Conservation (phyloP, 2,329 filamentous ascomycete genomes). For the Fusarium miscanthi region DNA sequence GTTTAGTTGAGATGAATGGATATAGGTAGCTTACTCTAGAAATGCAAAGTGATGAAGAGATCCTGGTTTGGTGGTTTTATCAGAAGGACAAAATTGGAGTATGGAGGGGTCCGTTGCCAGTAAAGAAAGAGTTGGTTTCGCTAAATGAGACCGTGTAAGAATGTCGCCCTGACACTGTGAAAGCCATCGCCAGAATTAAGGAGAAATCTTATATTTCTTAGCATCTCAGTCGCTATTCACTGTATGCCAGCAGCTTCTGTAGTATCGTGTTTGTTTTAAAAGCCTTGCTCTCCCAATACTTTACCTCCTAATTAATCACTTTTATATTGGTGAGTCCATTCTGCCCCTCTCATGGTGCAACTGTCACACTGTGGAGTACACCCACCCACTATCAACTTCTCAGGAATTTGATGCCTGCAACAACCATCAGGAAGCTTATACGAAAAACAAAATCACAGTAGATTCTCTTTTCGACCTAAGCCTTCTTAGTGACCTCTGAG, state of each 20-base stretch:
- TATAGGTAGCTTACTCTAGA: not conserved
- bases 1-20: not conserved
- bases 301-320: not conserved
- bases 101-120: slow-evolving; percentile 20
- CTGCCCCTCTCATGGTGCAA: not conserved
- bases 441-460: not conserved
- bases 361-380: not conserved
- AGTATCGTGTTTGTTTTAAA: not conserved
- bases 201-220: not conserved
- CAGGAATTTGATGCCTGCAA: not conserved
- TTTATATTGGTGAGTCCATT: not conserved
- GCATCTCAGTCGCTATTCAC: not conserved
- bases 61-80: slow-evolving; percentile 1
- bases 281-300: not conserved
- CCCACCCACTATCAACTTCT: not conserved
- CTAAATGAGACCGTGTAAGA: slow-evolving; percentile 2
- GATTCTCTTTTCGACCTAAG: not conserved
- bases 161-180: not conserved
- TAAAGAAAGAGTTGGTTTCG: slow-evolving; percentile 1
- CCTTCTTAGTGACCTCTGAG: not conserved
- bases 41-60: not conserved
- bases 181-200: not conserved
- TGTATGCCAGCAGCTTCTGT: not conserved
- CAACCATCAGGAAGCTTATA: not conserved
- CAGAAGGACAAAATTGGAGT: slow-evolving; percentile 20